Evolutionary conservation across 1,139 yeast genomes (phyloP).

Genomic region (Yamadazyma sp.): DNA sequence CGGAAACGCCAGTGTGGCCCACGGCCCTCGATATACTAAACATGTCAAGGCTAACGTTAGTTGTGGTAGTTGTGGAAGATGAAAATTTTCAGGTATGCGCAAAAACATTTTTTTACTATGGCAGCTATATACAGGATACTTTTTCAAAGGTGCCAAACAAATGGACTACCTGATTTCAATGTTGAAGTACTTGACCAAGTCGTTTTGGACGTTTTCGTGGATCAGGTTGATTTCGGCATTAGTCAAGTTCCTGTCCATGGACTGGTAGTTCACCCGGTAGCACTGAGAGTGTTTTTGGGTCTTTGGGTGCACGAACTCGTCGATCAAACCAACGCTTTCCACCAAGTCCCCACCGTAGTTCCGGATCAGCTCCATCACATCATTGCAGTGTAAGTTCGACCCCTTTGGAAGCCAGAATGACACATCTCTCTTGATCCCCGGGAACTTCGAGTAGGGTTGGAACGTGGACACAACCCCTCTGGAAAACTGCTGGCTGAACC

Average conservation of each 20-base stretch:
- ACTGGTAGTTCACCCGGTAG: constrained; percentile 87
- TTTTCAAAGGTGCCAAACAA: neutral
- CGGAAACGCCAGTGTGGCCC: neutral
- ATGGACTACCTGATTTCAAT: constrained; percentile 58
- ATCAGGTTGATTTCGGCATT: constrained; percentile 74
- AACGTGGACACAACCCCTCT: constrained; percentile 68
- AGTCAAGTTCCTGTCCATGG: constrained; percentile 91
- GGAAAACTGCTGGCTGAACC: constrained; percentile 73
- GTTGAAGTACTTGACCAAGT: constrained; percentile 50
- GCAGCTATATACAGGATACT: neutral
- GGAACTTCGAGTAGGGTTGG: constrained; percentile 88
- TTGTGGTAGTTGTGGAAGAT: no score
- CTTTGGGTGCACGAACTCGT: constrained; percentile 83
- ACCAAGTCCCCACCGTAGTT: constrained; percentile 83
- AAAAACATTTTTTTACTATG: neutral
- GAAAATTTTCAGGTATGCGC: neutral
- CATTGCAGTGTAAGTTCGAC: constrained; percentile 69
- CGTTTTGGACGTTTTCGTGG: constrained; percentile 62
- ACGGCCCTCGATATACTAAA: constrained; percentile 5
- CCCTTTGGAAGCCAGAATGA: constrained; percentile 81
- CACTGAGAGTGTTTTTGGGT: constrained; percentile 77
- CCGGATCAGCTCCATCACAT: constrained; percentile 91
- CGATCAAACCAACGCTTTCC: constrained; percentile 79
- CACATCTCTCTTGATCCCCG: constrained; percentile 82
- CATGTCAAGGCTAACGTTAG: constrained; percentile 3